Evolutionary conservation across 441 rosid genomes (phyloP).

Genomic region (Erodium moschatum): DNA sequence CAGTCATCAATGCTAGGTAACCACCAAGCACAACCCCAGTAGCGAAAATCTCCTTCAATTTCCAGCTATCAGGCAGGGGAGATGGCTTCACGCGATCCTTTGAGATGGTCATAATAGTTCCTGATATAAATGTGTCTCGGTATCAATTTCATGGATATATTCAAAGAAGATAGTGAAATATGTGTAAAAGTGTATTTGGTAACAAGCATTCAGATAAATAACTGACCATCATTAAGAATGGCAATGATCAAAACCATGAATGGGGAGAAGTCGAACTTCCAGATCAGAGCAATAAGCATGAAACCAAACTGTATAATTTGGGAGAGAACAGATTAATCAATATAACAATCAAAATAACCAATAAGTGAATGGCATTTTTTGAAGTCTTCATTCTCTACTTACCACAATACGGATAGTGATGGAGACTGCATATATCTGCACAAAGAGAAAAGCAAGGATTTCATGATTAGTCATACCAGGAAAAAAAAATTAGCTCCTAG

Average conservation of each 20-base stretch:
- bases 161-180: neutral
- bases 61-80: constrained; percentile 90
- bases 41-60: constrained; percentile 72
- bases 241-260: constrained; percentile 97
- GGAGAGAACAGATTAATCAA: neutral
- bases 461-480: neutral
- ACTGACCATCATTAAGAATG: constrained; percentile 83
- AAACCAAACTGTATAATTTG: constrained; percentile 62
- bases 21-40: constrained; percentile 79
- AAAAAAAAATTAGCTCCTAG: constrained; percentile 8
- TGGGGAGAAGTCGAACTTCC: constrained; percentile 89
- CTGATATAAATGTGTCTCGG: constrained; percentile 20
- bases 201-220: neutral
- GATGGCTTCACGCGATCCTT: constrained; percentile 87
- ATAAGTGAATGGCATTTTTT: neutral
- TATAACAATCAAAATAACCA: neutral
- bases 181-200: neutral
- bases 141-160: neutral
- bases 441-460: constrained; percentile 4
- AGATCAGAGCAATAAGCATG: constrained; percentile 81
- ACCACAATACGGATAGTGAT: constrained; percentile 96
- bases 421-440: constrained; percentile 84
- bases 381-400: constrained; percentile 26
- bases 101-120: constrained; percentile 88
- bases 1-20: constrained; percentile 66